phyloP scores from a whole-genome alignment of 352 stramenopile genomes.

The Plasmopara muralis region DNA sequence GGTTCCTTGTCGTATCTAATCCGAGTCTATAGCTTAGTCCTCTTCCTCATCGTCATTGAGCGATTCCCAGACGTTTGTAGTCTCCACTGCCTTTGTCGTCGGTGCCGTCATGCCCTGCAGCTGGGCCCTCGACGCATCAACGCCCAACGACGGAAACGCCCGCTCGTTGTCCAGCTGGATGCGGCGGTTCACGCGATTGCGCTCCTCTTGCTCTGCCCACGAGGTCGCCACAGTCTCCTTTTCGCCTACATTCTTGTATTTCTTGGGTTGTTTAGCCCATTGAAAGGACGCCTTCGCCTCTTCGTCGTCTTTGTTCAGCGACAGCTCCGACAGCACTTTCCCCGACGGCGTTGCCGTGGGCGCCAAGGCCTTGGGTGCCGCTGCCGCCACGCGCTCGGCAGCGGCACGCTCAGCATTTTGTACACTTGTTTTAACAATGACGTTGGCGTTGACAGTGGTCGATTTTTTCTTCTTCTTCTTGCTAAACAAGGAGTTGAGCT shows the following conservation, averaged over 20 bases:
- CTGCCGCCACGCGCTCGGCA: conserved; percentile 16
- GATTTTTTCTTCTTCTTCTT: conserved; percentile 84
- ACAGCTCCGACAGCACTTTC: conserved; percentile 63
- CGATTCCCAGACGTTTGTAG: conserved; percentile 68
- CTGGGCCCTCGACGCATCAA: conserved; percentile 39
- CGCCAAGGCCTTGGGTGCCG: conserved; percentile 6
- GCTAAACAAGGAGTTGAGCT: conserved; percentile 80
- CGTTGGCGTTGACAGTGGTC: conserved; percentile 70
- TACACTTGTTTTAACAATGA: conserved; percentile 59
- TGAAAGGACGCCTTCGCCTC: conserved; percentile 53
- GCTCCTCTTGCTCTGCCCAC: conserved; percentile 71
- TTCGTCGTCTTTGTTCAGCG: conserved; percentile 42
- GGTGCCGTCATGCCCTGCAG: conserved; percentile 64
- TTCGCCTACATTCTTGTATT: conserved; percentile 63
- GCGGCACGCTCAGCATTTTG: conserved; percentile 27
- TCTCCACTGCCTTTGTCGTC: conserved; percentile 48
- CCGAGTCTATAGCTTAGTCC: conserved; percentile 23
- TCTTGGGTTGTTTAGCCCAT: conserved; percentile 82
- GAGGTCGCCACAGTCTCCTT: conserved; percentile 50
- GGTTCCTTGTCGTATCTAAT: neutral
- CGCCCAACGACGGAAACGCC: conserved; percentile 68
- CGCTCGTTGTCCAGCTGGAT: conserved; percentile 72
- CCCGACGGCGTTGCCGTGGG: conserved; percentile 18
- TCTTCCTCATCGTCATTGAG: conserved; percentile 61
- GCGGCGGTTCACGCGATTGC: conserved; percentile 45